A percentile compares a stretch with the other conserved stretches of the same genome.
These are phyloP conservation scores for Urostyla sp. DNA, from an alignment of 73 alveolate genomes.

Conservation along the genomic window DNA sequence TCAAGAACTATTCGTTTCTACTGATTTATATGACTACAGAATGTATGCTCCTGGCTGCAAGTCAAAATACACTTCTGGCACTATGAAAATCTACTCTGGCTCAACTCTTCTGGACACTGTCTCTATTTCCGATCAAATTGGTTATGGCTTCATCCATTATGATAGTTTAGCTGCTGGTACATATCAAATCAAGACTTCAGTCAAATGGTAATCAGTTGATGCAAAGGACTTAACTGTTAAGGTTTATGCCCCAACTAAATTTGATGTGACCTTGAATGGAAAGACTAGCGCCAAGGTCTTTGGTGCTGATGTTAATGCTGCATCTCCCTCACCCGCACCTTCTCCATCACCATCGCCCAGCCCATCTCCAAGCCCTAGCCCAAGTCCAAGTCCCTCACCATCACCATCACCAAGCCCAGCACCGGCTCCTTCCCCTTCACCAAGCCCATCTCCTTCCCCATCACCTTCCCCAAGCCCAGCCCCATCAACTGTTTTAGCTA, in stretches of 20 bases:
- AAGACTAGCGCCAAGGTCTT: too few species aligned
- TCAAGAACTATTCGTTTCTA: slow-evolving; percentile 24
- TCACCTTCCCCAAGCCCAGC: too few species aligned
- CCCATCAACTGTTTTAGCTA: too few species aligned
- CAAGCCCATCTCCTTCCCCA: too few species aligned
- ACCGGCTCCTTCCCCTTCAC: too few species aligned
- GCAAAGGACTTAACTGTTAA: slow-evolving; percentile 26
- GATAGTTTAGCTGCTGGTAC: slow-evolving; percentile 50
- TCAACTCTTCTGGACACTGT: slow-evolving; percentile 10
- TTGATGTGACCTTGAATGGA: too few species aligned
- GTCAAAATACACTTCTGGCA: not conserved
- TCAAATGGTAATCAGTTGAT: slow-evolving; percentile 24
- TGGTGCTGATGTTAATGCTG: too few species aligned
- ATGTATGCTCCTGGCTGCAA: slow-evolving; percentile 53
- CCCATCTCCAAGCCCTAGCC: too few species aligned
- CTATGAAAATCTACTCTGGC: not conserved
- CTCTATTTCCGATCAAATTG: slow-evolving; percentile 10
- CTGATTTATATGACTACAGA: slow-evolving; percentile 42
- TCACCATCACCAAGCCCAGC: too few species aligned
- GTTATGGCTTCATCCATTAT: slow-evolving; percentile 22
- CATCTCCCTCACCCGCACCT: too few species aligned
- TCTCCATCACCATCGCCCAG: too few species aligned
- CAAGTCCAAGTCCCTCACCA: too few species aligned
- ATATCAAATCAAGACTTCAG: slow-evolving; percentile 1
- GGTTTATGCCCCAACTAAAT: not conserved